phyloP scores from a whole-genome alignment of 495 filamentous ascomycete genomes.

The Aspergillus haitiensis region DNA sequence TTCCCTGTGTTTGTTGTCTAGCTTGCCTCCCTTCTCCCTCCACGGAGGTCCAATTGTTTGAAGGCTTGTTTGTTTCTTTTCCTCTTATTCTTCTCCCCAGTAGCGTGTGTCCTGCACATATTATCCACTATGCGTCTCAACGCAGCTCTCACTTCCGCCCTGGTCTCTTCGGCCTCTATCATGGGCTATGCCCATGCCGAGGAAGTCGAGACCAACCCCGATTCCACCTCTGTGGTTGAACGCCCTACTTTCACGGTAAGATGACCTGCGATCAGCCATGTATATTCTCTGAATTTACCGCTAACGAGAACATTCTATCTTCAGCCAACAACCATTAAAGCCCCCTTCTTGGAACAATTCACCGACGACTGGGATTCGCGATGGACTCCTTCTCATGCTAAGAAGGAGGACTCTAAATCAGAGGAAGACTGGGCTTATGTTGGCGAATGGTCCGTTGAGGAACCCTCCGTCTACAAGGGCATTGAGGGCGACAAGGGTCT shows the following conservation, averaged over 20 bases:
- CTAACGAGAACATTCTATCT: conserved; percentile 25
- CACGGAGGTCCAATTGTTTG: conserved; percentile 30
- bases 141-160: conserved; percentile 61
- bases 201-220: conserved; percentile 59
- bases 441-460: conserved; percentile 95
- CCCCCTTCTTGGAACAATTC: conserved; percentile 97
- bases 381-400: conserved; percentile 93
- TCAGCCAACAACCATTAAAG: conserved; percentile 84
- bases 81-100: conserved; percentile 17
- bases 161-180: conserved; percentile 68
- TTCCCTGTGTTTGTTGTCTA: conserved; percentile 31
- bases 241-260: conserved; percentile 90
- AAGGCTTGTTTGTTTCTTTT: conserved; percentile 31
- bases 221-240: conserved; percentile 57
- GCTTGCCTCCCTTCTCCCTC: conserved; percentile 32
- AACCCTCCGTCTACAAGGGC: conserved; percentile 87
- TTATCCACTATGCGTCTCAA: conserved; percentile 72
- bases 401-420: conserved; percentile 84
- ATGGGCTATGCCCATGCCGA: conserved; percentile 73
- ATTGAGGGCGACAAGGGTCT: conserved; percentile 96
- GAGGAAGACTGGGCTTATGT: conserved; percentile 98
- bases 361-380: conserved; percentile 88
- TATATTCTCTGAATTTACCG: conserved; percentile 14
- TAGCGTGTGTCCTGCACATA: background rate
- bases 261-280: conserved; percentile 18